phyloP scores from a whole-genome alignment of 352 stramenopile genomes.

The Phytophthora kernoviae region DNA sequence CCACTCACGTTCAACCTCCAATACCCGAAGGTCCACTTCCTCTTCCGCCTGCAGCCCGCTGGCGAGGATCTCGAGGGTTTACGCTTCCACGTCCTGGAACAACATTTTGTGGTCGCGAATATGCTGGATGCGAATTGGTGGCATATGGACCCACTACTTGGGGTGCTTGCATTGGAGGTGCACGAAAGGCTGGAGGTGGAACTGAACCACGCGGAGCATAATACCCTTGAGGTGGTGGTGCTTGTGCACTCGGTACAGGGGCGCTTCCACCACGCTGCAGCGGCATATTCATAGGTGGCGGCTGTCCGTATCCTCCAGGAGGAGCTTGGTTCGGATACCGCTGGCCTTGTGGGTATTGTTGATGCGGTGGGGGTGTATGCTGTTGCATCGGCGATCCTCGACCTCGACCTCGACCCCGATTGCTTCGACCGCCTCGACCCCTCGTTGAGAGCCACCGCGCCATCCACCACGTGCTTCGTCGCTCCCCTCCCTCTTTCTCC shows the following conservation, averaged over 20 bases:
- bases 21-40: constrained; percentile 12
- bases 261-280: constrained; percentile 18
- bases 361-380: constrained; percentile 19
- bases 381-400: constrained; percentile 28
- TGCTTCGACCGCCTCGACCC: constrained; percentile 38
- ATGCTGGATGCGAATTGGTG: constrained; percentile 18
- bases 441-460: constrained; percentile 26
- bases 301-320: constrained; percentile 24
- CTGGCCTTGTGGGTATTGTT: constrained; percentile 15
- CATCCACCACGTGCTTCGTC: constrained; percentile 32
- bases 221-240: constrained; percentile 17
- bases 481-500: constrained; percentile 41
- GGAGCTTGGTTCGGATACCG: constrained; percentile 17
- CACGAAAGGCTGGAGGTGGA: constrained; percentile 10
- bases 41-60: constrained; percentile 29
- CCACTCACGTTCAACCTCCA: constrained; percentile 15
- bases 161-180: constrained; percentile 15
- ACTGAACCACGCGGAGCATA: constrained; percentile 19
- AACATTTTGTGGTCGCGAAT: constrained; percentile 19
- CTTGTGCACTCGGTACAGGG: constrained; percentile 4
- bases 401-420: constrained; percentile 35
- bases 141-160: constrained; percentile 7
- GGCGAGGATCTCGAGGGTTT: constrained; percentile 45
- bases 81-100: constrained; percentile 22
- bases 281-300: constrained; percentile 21